Percentiles rank a stretch among this genome's conserved stretches.
phyloP scores from a whole-genome alignment of 2,329 filamentous ascomycete species.

The Paraconiothyrium brasiliense region DNA sequence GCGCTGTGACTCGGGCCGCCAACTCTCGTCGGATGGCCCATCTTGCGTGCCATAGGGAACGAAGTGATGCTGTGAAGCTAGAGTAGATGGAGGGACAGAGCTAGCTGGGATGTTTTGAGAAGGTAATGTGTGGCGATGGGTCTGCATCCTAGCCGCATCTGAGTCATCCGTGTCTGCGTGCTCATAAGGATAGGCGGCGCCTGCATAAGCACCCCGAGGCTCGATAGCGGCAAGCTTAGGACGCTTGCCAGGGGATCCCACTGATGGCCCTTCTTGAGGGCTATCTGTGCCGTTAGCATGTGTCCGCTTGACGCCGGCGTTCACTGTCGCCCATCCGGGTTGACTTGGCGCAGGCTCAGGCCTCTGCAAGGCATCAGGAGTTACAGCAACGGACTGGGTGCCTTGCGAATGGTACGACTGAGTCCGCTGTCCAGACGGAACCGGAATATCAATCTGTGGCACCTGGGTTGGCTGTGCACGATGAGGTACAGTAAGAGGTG shows the following conservation, averaged over 20 bases:
- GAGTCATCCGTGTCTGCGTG: conserved; percentile 35
- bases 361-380: conserved; percentile 32
- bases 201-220: conserved; percentile 43
- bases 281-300: conserved; percentile 48
- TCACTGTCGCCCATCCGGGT: conserved; percentile 57
- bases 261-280: conserved; percentile 38
- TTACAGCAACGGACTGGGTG: conserved; percentile 21
- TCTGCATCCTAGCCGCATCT: conserved; percentile 27
- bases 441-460: conserved; percentile 28
- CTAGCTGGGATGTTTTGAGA: conserved; percentile 45
- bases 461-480: conserved; percentile 18
- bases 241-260: conserved; percentile 55
- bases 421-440: conserved; percentile 26
- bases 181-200: conserved; percentile 28
- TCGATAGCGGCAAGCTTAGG: conserved; percentile 54
- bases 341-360: conserved; percentile 27
- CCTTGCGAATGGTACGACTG: conserved; percentile 28
- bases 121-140: conserved; percentile 31
- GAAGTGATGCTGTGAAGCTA: conserved; percentile 40
- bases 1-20: conserved; percentile 45
- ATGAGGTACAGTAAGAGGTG: conserved; percentile 25
- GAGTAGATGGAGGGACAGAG: conserved; percentile 34
- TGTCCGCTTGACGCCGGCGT: conserved; percentile 53
- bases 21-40: conserved; percentile 40
- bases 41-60: conserved; percentile 42